Base-by-base conservation (phyloP, 352 stramenopile species). In the Globisporangium uncinulatum region DNA sequence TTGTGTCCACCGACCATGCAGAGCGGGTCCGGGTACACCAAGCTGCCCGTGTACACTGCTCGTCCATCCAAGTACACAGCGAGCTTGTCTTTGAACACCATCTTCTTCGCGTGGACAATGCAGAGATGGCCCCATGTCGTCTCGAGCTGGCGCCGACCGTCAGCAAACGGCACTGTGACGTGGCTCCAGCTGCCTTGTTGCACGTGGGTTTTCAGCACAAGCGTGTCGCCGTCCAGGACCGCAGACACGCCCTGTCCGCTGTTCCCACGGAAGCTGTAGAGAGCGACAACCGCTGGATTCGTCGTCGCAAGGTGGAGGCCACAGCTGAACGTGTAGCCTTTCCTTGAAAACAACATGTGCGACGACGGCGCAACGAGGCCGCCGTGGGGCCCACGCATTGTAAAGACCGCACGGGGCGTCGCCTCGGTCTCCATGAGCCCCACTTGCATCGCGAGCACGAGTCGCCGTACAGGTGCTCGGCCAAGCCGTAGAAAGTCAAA, bases 1-100 rank as follows among this genome's bases (percentile, higher is more conserved):
- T 88, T 91, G 41, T 86, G 79, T 4, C 83, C 83, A 6, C 79
- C 80, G 13, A 79, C 57, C 73, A 92, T 86, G 31, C 69, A 72
- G 3, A 86, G 42, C 8, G 81, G 72, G 52, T 95, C 85, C 0
- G 83, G 83, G 41, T 95, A 95, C 5, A 68, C 65, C 48, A 95
- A 55, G 55, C 76, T 87, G 0, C 81, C 85, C 31, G 66, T 83
- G 56, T 85, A 87, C 10, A 83, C 56, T n/a, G 42, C 48, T 13
- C 66, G 69, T 1, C 81, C 83, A 48, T 95, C 69, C n/a, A 85
- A 62, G 57, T 71, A 93, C 31, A 95, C 72, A 0, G 66, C 72
- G 10, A 93, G 37, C 60, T 95, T 95, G 66, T 93, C 85, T 59
- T 91, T 93, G 66, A 93, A 95, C 11, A 95, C 78, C 78, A 95